A percentile compares a stretch with the other conserved stretches of the same genome.
Conservation (phyloP, 495 filamentous ascomycete species). For the Choiromyces venosus region DNA sequence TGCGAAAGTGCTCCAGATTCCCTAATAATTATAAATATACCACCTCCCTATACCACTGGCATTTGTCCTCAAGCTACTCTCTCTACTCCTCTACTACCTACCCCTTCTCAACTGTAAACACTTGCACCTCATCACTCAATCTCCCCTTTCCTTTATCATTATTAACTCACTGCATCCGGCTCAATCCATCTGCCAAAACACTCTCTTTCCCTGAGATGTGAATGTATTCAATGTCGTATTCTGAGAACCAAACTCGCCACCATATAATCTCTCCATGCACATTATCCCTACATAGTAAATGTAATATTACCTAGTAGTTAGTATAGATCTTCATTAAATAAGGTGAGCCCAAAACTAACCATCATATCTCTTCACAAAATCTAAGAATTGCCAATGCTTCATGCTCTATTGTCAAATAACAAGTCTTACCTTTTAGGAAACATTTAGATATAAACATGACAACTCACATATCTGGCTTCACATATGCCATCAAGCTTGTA, state of each 20-base stretch:
- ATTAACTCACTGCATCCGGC: not conserved
- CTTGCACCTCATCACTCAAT: not conserved
- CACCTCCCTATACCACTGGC: not conserved
- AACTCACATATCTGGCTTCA: not conserved
- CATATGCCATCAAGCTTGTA: too few species aligned
- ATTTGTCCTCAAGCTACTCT: not conserved
- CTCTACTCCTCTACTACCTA: not conserved
- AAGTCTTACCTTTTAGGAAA: not conserved
- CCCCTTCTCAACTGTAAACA: not conserved
- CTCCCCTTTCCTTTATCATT: too few species aligned
- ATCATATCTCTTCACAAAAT: not conserved
- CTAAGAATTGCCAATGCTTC: slow-evolving; percentile 9
- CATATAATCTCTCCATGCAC: not conserved
- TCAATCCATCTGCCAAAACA: not conserved
- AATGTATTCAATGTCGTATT: not conserved
- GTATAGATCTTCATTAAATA: slow-evolving; percentile 8
- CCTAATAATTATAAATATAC: not conserved
- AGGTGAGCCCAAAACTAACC: slow-evolving; percentile 2
- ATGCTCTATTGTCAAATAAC: not conserved
- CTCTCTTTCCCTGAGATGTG: not conserved
- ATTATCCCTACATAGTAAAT: not conserved
- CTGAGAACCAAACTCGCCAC: not conserved
- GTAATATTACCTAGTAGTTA: not conserved
- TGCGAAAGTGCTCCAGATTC: not conserved
- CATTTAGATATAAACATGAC: slow-evolving; percentile 9